phyloP scores from a whole-genome alignment of 345 rosid genomes.

The Toxicodendron radicans region DNA sequence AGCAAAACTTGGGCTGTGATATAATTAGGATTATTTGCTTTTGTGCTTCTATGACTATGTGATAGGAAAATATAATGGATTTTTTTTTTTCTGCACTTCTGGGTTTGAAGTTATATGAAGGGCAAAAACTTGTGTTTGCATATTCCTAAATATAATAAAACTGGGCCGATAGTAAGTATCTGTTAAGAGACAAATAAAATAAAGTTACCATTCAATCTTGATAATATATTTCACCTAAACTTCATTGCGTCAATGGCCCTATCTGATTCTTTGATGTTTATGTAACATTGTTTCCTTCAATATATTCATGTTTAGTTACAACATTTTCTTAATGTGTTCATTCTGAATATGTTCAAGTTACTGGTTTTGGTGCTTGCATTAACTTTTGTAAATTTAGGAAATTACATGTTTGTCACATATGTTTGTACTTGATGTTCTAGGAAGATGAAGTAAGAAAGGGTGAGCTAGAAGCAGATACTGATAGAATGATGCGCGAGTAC shows the following conservation, averaged over 20 bases:
- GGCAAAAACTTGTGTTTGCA: too few species aligned
- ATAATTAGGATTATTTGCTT: not conserved
- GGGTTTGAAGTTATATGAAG: not conserved
- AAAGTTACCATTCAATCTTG: not conserved
- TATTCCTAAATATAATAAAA: too few species aligned
- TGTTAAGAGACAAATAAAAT: too few species aligned
- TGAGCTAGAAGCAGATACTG: constrained; percentile 84
- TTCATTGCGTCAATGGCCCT: not conserved
- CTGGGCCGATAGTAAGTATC: too few species aligned
- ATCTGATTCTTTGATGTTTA: not conserved
- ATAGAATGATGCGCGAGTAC: constrained; percentile 96
- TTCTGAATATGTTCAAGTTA: not conserved
- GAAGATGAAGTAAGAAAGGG: constrained; percentile 90
- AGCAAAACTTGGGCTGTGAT: not conserved
- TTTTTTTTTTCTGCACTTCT: not conserved
- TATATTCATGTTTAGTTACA: not conserved
- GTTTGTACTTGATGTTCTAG: constrained; percentile 42
- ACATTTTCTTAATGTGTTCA: not conserved
- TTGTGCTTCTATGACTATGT: not conserved
- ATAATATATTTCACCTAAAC: not conserved
- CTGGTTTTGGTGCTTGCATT: not conserved
- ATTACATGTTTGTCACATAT: not conserved
- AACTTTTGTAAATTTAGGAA: not conserved
- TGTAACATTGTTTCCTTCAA: not conserved
- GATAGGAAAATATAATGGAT: not conserved